Conservation (phyloP, 1,284 basidiomycete genomes). For the Pascua guehoae region DNA sequence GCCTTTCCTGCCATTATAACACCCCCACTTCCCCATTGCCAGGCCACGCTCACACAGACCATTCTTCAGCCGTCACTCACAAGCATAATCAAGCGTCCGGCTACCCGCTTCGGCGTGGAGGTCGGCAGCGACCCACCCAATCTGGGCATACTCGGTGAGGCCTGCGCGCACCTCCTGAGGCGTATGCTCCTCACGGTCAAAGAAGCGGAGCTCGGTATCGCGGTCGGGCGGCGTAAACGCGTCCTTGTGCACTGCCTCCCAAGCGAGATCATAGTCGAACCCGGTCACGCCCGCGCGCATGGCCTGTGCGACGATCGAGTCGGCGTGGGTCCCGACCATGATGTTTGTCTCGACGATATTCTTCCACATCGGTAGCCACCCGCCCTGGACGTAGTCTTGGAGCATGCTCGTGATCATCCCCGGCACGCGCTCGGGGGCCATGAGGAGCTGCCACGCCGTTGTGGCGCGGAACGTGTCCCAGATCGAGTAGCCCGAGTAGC, state of each 20-base stretch:
- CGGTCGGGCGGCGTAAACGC: conserved; percentile 59
- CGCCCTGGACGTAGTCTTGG: conserved; percentile 69
- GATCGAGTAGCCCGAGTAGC: conserved; percentile 77
- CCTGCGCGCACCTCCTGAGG: conserved; percentile 79
- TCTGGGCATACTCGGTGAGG: conserved; percentile 62
- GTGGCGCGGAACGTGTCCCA: conserved; percentile 80
- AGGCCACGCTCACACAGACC: background rate
- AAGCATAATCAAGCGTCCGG: conserved; percentile 72
- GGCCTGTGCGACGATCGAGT: conserved; percentile 74
- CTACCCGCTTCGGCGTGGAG: conserved; percentile 73
- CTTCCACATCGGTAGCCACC: conserved; percentile 88
- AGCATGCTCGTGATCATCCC: conserved; percentile 76
- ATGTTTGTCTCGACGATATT: conserved; percentile 63
- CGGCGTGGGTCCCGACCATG: conserved; percentile 71
- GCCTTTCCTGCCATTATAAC: too few relatives aligned
- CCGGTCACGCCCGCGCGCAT: conserved; percentile 56
- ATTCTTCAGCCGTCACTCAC: conserved; percentile 48
- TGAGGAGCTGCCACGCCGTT: conserved; percentile 72
- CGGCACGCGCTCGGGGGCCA: conserved; percentile 68
- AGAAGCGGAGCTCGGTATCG: conserved; percentile 64
- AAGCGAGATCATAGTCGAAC: conserved; percentile 65
- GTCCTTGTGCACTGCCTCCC: conserved; percentile 72
- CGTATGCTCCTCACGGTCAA: conserved; percentile 72
- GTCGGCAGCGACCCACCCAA: conserved; percentile 75
- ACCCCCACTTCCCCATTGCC: too few relatives aligned